Percentiles rank a stretch among this genome's conserved stretches.
Conservation (phyloP, 2,329 filamentous ascomycete species). For the Trichoderma hamatum region DNA sequence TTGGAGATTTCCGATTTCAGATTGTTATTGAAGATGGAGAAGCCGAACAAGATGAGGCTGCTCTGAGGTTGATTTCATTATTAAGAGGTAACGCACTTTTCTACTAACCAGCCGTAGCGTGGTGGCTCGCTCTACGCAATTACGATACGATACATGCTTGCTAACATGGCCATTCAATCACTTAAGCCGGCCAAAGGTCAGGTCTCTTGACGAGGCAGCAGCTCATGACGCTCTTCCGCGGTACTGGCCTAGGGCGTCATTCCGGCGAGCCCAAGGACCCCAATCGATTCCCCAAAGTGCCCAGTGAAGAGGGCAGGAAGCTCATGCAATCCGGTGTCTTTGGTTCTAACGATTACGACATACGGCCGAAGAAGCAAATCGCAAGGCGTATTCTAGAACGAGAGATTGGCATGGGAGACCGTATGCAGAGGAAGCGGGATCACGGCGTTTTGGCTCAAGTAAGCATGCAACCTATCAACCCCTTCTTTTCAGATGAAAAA, state of each 20-base stretch:
- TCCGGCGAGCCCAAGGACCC: slow-evolving; percentile 49
- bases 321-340: slow-evolving; percentile 85
- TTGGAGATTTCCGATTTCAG: slow-evolving; percentile 30
- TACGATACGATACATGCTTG: not conserved
- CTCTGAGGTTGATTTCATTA: slow-evolving; percentile 43
- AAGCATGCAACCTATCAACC: slow-evolving; percentile 29
- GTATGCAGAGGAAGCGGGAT: slow-evolving; percentile 62
- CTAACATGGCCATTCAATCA: not conserved
- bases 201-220: slow-evolving; percentile 43
- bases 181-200: slow-evolving; percentile 26
- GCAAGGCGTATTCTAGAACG: slow-evolving; percentile 75
- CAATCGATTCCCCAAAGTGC: slow-evolving; percentile 77
- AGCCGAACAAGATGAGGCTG: slow-evolving; percentile 26
- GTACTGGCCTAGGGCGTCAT: slow-evolving; percentile 39
- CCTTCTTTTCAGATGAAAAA: no score
- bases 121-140: not conserved
- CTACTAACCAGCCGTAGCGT: not conserved
- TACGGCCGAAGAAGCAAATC: slow-evolving; percentile 61
- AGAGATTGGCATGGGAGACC: slow-evolving; percentile 73
- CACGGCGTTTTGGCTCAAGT: slow-evolving; percentile 70
- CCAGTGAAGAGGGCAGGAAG: slow-evolving; percentile 73
- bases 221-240: slow-evolving; percentile 46
- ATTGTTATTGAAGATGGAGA: slow-evolving; percentile 30
- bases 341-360: slow-evolving; percentile 65
- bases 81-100: slow-evolving; percentile 35